Base-by-base conservation (phyloP, 371 early-diverging fungal species). In the Actinomortierella wolfii region DNA sequence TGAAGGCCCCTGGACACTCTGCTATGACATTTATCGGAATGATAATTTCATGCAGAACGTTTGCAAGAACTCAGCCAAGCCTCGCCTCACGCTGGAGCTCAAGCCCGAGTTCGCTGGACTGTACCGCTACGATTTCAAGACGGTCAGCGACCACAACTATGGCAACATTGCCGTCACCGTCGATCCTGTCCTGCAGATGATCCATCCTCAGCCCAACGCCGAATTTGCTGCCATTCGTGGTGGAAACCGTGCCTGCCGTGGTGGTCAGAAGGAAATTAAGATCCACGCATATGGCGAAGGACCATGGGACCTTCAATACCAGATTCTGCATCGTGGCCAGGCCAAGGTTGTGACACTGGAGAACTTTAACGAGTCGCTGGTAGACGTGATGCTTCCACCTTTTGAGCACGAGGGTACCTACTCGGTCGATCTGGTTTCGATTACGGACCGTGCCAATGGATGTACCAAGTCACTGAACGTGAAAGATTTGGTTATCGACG, bases 281-380 rank as follows among this genome's bases (percentile, higher is more conserved):
- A 50, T 69, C 2, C 64, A 69, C 11, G 61, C 64, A 25, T 56
- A 49, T 54, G 70, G 70, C 23, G 59, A 64, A 6, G 70, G 70
- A 2, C 70, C 70, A 0, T 69, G 70, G 70, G 64, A 69, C 49
- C 52, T 69, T 53, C 59, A 64, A 17, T 69, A 69, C 55, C 70
- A 55, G 7, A 54, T 69, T n/a, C 60, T 64, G 9, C 64, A 64
- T 13, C 55, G 61, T 20, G 56, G 57, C 1, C 50, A 56, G 25
- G 64, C 44, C 51, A 60, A 59, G 44, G 50, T 64, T 9, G 59
- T 60, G 29, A 60, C 54, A 0, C 47, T 47, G 24, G 44, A 24
- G 25, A 56, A 64, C 41, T 64, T 69, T 49, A 40, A 54, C 13
- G 15, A 59, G 39, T 56, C 51, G 39, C 49, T 41, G 6, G 50